phyloP scores from a whole-genome alignment of 257 asterid genomes.

The Handroanthus guayacan region DNA sequence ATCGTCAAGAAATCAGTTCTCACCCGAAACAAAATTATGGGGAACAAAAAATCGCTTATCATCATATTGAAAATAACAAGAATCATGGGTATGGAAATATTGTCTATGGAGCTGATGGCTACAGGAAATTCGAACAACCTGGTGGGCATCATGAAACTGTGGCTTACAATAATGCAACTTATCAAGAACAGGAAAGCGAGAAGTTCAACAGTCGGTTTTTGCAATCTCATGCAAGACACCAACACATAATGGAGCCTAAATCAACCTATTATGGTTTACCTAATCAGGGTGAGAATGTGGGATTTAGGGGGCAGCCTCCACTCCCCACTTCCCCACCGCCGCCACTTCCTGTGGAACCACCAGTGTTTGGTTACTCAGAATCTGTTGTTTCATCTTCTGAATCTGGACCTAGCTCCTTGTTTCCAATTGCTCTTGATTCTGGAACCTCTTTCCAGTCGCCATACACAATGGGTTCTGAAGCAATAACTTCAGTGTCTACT shows the following conservation, averaged over 20 bases:
- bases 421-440: slow-evolving; percentile 49
- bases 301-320: slow-evolving; percentile 62
- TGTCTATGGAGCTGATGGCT: slow-evolving; percentile 40
- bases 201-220: slow-evolving; percentile 38
- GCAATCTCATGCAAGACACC: slow-evolving; percentile 40
- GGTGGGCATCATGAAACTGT: slow-evolving; percentile 38
- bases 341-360: slow-evolving; percentile 64
- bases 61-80: slow-evolving; percentile 34
- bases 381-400: slow-evolving; percentile 51
- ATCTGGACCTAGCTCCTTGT: slow-evolving; percentile 52
- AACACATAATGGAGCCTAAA: slow-evolving; percentile 43
- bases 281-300: slow-evolving; percentile 36
- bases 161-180: slow-evolving; percentile 31
- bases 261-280: slow-evolving; percentile 39
- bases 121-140: slow-evolving; percentile 36
- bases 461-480: slow-evolving; percentile 54
- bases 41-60: slow-evolving; percentile 38
- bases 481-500: slow-evolving; percentile 35
- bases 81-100: slow-evolving; percentile 45
- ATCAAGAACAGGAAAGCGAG: slow-evolving; percentile 42
- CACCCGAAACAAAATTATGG: slow-evolving; percentile 34
- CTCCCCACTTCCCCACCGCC: slow-evolving; percentile 84
- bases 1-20: slow-evolving; percentile 26
- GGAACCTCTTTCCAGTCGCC: slow-evolving; percentile 51
- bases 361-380: slow-evolving; percentile 47